Conservation (phyloP, 495 filamentous ascomycete species). For the Aspergillus egyptiacus region DNA sequence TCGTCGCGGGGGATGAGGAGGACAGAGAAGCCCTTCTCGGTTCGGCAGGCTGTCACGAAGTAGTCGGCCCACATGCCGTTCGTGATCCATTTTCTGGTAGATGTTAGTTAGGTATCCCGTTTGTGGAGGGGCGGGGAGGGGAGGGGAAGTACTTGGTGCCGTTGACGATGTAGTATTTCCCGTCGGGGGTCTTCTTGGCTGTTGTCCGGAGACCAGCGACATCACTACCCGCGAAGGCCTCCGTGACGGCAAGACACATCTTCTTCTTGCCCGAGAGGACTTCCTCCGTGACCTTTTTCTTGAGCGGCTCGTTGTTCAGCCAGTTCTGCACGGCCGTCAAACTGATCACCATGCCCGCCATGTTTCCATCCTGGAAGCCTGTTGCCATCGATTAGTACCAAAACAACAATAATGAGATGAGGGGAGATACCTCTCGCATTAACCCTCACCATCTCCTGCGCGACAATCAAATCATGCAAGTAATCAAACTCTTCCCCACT, state of each 20-base stretch:
- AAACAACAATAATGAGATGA: neutral
- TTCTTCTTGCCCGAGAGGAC: constrained; percentile 78
- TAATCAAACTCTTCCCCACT: constrained; percentile 81
- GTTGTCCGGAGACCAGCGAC: constrained; percentile 79
- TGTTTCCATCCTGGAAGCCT: constrained; percentile 53
- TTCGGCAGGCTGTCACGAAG: constrained; percentile 77
- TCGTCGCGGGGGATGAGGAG: constrained; percentile 69
- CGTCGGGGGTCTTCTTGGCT: constrained; percentile 73
- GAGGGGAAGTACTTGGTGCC: constrained; percentile 57
- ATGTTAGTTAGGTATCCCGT: neutral
- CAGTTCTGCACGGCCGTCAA: constrained; percentile 78
- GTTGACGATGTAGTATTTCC: constrained; percentile 79
- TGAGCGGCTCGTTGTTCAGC: constrained; percentile 59
- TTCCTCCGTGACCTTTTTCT: constrained; percentile 61
- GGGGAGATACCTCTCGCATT: constrained; percentile 53
- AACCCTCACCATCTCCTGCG: constrained; percentile 65
- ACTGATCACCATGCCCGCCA: constrained; percentile 78
- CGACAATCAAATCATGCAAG: constrained; percentile 73
- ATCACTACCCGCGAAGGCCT: constrained; percentile 85
- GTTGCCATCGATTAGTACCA: neutral
- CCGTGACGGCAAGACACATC: constrained; percentile 81
- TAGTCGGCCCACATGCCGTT: constrained; percentile 82
- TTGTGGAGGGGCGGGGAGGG: neutral
- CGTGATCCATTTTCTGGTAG: constrained; percentile 74
- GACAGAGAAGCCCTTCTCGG: constrained; percentile 75